Evolutionary conservation across 2,329 filamentous ascomycete species (phyloP), one percentile per base, ranked within the genome.

Genomic region (Cryphonectria carpinicola): DNA sequence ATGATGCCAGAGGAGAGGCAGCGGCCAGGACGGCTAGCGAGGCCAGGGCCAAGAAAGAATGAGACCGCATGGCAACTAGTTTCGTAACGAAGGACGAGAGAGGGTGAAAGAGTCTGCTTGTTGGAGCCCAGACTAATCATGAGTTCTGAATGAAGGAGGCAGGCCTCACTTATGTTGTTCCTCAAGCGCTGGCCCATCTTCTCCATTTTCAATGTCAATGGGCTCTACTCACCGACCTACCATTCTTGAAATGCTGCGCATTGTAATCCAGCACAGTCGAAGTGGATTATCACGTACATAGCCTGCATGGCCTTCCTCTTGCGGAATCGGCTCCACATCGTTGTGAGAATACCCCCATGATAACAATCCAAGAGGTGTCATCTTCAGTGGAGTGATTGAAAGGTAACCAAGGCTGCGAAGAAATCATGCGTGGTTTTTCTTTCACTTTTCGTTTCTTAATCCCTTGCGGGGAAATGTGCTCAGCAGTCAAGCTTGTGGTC

Each of bases 11-110:
- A 7, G 58, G 66, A 39, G 66, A 68, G 22, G 66, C 56, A 28
- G 56, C 49, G 17, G 28, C 66, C 43, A 63, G 4, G 28, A 54
- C 41, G 32, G 22, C 58, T 43, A 68, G 58, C 28, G 66, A 68
- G 41, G 66, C 66, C 66, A 68, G 19, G 11, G 49, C 66, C 22
- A 68, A 25, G 22, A 68, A 62, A 19, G 65, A 62, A 41, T 28
- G 56, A 39, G 66, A 68, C 58, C 66, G 35, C 66, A 68, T 68
- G 41, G 56, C 58, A 19, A 62, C 4, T 3, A 14, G 17, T 8
- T 35, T 28, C 7, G n/a, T n/a, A 61, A 67, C 25, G 56, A 62
- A 67, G 22, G 39, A 62, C 19, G 5, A n/a, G 25, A 49, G 17
- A 49, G 41, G 25, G 39, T 11, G 39, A 49, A 10, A 61, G 54